A percentile compares a stretch with the other conserved stretches of the same genome.
Conservation (phyloP, 2,329 filamentous ascomycete genomes). For the Colletotrichum scovillei region DNA sequence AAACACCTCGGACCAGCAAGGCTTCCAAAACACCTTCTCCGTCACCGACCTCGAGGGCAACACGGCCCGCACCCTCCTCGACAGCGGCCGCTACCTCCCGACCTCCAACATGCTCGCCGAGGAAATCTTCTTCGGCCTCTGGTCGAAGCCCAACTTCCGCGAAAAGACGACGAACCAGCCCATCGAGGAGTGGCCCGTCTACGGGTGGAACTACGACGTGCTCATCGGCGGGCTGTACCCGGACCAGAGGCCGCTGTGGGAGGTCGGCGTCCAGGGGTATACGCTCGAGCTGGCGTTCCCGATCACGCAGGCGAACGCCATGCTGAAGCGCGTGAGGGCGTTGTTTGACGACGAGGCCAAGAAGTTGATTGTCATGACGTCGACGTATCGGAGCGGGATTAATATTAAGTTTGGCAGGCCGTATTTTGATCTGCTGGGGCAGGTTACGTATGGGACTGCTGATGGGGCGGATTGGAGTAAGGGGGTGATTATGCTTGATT, state of each 20-base stretch:
- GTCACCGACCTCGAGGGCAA: constrained; percentile 55
- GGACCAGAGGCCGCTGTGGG: constrained; percentile 60
- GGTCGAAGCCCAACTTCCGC: constrained; percentile 63
- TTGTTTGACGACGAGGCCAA: constrained; percentile 59
- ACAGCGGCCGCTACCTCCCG: constrained; percentile 58
- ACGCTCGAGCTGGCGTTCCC: constrained; percentile 65
- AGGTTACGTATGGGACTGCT: constrained; percentile 59
- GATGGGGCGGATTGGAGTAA: constrained; percentile 61
- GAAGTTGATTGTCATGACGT: constrained; percentile 58
- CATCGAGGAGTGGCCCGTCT: constrained; percentile 60
- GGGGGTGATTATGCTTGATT: constrained; percentile 66
- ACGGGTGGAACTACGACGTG: constrained; percentile 65
- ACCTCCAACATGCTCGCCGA: constrained; percentile 62
- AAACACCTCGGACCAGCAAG: constrained; percentile 55
- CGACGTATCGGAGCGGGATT: constrained; percentile 62
- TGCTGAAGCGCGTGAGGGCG: constrained; percentile 59
- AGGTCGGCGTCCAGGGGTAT: constrained; percentile 58
- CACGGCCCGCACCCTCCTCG: constrained; percentile 54
- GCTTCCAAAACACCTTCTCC: constrained; percentile 65
- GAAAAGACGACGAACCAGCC: constrained; percentile 58
- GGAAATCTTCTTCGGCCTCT: constrained; percentile 59
- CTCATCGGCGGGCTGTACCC: constrained; percentile 63
- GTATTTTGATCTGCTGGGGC: constrained; percentile 60
- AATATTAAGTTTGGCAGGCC: constrained; percentile 64
- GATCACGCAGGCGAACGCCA: constrained; percentile 59